Evolutionary conservation across 495 filamentous ascomycete genomes (phyloP), one percentile per base, ranked within the genome.

Genomic region (Hypoxylon lenormandii): DNA sequence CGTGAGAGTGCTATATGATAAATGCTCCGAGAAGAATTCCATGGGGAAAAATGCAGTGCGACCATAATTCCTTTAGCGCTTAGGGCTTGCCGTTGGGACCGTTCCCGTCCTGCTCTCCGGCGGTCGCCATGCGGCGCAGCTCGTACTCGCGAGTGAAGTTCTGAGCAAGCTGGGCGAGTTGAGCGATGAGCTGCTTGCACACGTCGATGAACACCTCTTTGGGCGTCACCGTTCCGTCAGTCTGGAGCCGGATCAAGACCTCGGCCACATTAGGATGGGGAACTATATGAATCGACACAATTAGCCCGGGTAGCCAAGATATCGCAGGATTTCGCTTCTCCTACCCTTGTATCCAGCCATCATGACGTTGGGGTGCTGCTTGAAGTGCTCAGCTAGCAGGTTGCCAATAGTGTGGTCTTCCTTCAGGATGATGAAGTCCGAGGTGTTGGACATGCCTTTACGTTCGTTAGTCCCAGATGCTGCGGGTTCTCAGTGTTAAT

Each of bases 371-470:
- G 84, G 81, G 52, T 89, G 89, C 74, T 91, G 88, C 72, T 92
- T 84, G 46, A 98, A 90, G 63, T 92, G 91, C 54, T 89, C 86
- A 58, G 88, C 86, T 42, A 99, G 86, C 62, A 98, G 84, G 76
- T 98, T 97, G 60, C 88, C 95, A 45, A 99, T 85, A 0, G 96
- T 98, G 79, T 98, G 95, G 75, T 99, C 96, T 76, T 99, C 96
- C 79, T 97, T 97, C 77, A 92, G 89, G 80, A 99, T 90, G 54
- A 89, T 90, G 82, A 99, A 98, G 76, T 96, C 90, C 15, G 93
- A 90, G 69, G 87, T 84, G 82, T 96, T 86, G 71, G 94, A 82
- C 85, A 89, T 91, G 64, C 94, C 94, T 96, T 96, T 53, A 37
- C 12, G 38, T 40, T 18, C 22, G 40, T 76, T 28, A 77, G 56